A percentile compares a stretch with the other conserved stretches of the same genome.
Evolutionary conservation across 192 early-diverging fungal genomes (phyloP).

Genomic region (Gaertneriomyces semiglobifer): DNA sequence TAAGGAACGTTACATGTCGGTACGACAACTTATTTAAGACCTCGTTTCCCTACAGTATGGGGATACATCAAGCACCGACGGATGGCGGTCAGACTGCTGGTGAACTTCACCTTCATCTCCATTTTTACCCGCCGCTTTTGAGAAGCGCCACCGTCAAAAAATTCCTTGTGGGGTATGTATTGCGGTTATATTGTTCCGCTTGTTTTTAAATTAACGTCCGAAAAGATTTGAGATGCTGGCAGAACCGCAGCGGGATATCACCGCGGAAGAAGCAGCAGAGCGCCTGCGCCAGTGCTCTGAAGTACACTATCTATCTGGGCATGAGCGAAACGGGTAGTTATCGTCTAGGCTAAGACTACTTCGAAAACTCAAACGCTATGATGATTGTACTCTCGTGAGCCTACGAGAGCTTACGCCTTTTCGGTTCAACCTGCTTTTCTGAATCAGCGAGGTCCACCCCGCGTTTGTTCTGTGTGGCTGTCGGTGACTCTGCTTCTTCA

Average conservation of each 20-base stretch:
- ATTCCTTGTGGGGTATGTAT: conserved; percentile 84
- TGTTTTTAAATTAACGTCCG: background rate
- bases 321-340: no score
- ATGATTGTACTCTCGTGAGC: no score
- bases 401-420: no score
- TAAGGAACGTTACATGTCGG: conserved; percentile 71
- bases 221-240: conserved; percentile 87
- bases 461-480: no score
- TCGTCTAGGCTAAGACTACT: no score
- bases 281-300: conserved; percentile 56
- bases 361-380: no score
- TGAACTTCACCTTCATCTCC: conserved; percentile 79
- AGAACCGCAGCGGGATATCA: conserved; percentile 90
- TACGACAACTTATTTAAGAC: conserved; percentile 93
- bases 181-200: background rate
- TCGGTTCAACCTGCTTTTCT: no score
- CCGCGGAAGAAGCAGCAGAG: conserved; percentile 86
- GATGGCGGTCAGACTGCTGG: conserved; percentile 47
- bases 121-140: conserved; percentile 94
- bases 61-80: conserved; percentile 79
- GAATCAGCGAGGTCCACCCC: no score
- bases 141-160: conserved; percentile 87
- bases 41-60: conserved; percentile 94
- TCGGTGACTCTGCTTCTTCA: no score
- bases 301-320: conserved; percentile 37